These are phyloP conservation scores for Phytophthora idaei DNA, from an alignment of 352 stramenopile species.

Conservation along the genomic window DNA sequence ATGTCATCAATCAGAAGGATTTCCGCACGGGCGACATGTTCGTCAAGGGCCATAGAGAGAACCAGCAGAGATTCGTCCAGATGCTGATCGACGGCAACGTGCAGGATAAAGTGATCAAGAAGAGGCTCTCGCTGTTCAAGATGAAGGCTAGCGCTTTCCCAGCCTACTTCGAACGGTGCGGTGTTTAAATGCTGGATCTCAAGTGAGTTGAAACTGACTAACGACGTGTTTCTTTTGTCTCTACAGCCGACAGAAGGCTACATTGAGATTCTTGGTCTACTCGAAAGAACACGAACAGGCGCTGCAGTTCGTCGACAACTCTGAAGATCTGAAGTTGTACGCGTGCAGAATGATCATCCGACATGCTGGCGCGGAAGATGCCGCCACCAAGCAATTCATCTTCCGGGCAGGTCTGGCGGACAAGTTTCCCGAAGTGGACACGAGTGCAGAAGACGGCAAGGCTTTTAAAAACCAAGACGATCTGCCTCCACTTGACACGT, in stretches of 20 bases:
- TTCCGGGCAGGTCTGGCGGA: conserved; percentile 40
- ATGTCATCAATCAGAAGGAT: conserved; percentile 58
- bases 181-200: not conserved
- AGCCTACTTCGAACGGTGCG: conserved; percentile 53
- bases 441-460: conserved; percentile 26
- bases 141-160: conserved; percentile 62
- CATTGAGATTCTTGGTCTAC: conserved; percentile 67
- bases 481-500: conserved; percentile 42
- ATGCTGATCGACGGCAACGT: conserved; percentile 52
- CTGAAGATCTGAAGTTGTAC: conserved; percentile 45
- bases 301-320: conserved; percentile 42
- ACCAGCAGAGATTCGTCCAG: conserved; percentile 56
- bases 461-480: conserved; percentile 49
- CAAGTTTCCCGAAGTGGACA: conserved; percentile 59
- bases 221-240: not conserved
- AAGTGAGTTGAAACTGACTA: not conserved
- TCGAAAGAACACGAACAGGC: conserved; percentile 67
- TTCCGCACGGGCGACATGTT: conserved; percentile 63
- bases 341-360: conserved; percentile 63
- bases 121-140: conserved; percentile 64
- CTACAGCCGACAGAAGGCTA: conserved; percentile 46
- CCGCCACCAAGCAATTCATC: conserved; percentile 63
- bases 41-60: conserved; percentile 39
- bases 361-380: conserved; percentile 43
- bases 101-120: conserved; percentile 76